Percentiles rank a stretch among this genome's conserved stretches.
phyloP scores from a whole-genome alignment of 2,329 filamentous ascomycete genomes.

The Pseudogymnoascus sp. region DNA sequence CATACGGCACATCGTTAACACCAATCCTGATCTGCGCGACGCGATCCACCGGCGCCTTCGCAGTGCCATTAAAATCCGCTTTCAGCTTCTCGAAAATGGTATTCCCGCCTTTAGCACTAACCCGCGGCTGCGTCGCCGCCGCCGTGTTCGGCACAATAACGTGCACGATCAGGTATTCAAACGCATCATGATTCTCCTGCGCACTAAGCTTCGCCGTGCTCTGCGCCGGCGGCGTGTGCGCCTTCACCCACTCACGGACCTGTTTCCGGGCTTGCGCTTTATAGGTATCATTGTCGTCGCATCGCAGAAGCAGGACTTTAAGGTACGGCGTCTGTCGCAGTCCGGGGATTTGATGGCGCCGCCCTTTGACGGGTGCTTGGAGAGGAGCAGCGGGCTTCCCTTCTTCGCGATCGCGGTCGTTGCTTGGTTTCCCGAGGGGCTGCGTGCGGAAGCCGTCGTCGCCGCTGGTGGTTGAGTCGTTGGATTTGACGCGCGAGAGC shows the following conservation, averaged over 20 bases:
- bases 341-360: constrained; percentile 91
- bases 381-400: constrained; percentile 12
- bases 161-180: constrained; percentile 90
- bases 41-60: constrained; percentile 66
- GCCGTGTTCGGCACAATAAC: constrained; percentile 82
- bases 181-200: constrained; percentile 91
- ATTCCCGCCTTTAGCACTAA: constrained; percentile 56
- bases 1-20: constrained; percentile 60
- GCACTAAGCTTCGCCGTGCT: constrained; percentile 49
- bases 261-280: constrained; percentile 70
- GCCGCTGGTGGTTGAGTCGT: constrained; percentile 28
- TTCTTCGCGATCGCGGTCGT: constrained; percentile 20
- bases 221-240: constrained; percentile 54
- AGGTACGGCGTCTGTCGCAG: constrained; percentile 88
- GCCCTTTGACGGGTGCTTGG: constrained; percentile 39
- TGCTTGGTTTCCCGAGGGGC: constrained; percentile 36
- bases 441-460: constrained; percentile 58
- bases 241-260: constrained; percentile 86
- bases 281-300: constrained; percentile 93
- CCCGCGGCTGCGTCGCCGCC: constrained; percentile 69
- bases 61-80: constrained; percentile 77
- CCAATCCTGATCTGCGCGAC: constrained; percentile 79
- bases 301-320: constrained; percentile 80
- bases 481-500: constrained; percentile 30
- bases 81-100: constrained; percentile 85